These are phyloP conservation scores for Paramecium pentaurelia DNA, from an alignment of 73 alveolate species.

Conservation along the genomic window DNA sequence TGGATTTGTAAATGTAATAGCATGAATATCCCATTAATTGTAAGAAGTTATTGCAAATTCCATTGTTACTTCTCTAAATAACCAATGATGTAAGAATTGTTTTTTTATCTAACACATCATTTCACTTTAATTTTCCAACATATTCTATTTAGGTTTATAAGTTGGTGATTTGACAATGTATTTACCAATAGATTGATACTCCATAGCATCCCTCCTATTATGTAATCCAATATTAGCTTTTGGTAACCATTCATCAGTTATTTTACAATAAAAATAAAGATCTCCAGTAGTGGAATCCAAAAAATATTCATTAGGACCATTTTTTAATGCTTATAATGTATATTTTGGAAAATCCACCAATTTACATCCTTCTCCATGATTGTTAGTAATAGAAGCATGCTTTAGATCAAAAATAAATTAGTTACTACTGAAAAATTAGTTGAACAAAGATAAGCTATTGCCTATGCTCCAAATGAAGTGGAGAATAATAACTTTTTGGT, in stretches of 20 bases:
- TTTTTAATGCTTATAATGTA: constrained; percentile 13
- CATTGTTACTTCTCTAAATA: neutral
- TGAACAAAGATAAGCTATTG: constrained; percentile 51
- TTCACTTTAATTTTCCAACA: neutral
- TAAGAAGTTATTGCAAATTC: neutral
- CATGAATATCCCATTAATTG: constrained; percentile 53
- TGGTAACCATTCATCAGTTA: constrained; percentile 60
- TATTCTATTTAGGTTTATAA: constrained; percentile 12
- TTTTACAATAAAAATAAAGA: neutral
- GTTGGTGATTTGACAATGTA: constrained; percentile 50
- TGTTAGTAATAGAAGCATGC: constrained; percentile 30
- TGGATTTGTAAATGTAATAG: constrained; percentile 52
- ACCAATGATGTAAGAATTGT: constrained; percentile 52
- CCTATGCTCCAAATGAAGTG: constrained; percentile 39
- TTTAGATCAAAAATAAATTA: neutral
- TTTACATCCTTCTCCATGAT: constrained; percentile 56
- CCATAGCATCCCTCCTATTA: constrained; percentile 49
- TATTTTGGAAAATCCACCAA: constrained; percentile 37
- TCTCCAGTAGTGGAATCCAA: constrained; percentile 61
- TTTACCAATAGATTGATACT: constrained; percentile 48
- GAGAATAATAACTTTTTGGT: constrained; percentile 38
- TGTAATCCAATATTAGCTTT: constrained; percentile 51
- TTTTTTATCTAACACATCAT: constrained; percentile 32
- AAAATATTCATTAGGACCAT: constrained; percentile 38
- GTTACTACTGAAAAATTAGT: neutral